Evolutionary conservation across 805 yeast genomes (phyloP), one percentile per base, ranked within the genome.

Genomic region (Ogataea thermomethanolica): DNA sequence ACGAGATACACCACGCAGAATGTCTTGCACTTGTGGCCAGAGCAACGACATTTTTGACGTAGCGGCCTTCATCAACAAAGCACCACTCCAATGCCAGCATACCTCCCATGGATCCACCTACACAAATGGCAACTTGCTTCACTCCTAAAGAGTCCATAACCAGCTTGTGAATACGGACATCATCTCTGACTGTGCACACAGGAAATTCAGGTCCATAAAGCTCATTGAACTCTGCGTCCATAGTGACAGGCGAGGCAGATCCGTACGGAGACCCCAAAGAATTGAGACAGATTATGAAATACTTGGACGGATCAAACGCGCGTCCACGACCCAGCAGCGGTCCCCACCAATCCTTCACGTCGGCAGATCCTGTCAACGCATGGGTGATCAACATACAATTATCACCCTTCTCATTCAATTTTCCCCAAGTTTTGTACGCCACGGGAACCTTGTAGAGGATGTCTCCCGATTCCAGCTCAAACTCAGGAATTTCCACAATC

Each of bases 31-130:
- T 80, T 0, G 98, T 91, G 1, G 99, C 99, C 39, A 91, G 65
- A 0, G 96, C 91, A 10, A 91, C 81, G 15, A 85, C 69, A 29
- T 75, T 69, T 44, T 74, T 73, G 25, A 93, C 95, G 57, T 77
- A 93, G 1, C 69, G 59, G 3, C 83, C 83, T 40, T 78, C 81
- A 21, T 59, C 55, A 12, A 57, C 63, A 58, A 76, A 87, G 3
- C 89, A 78, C 75, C 87, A 93, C 61, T 93, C 99, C 53, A 93
- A 67, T 0, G 90, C 88, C 32, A 89, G 67, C 98, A 93, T 93
- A 13, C 99, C 99, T 29, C 99, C 99, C 99, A 93, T 93, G 20
- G 98, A 90, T 0, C 99, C 99, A 28, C 99, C 99, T 42, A 93
- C 77, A 12, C 84, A 95, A 37, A 82, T 76, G 1, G 97, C 96